These are phyloP conservation scores for Mikania micrantha DNA, from an alignment of 129 eudicot species.

Conservation along the genomic window DNA sequence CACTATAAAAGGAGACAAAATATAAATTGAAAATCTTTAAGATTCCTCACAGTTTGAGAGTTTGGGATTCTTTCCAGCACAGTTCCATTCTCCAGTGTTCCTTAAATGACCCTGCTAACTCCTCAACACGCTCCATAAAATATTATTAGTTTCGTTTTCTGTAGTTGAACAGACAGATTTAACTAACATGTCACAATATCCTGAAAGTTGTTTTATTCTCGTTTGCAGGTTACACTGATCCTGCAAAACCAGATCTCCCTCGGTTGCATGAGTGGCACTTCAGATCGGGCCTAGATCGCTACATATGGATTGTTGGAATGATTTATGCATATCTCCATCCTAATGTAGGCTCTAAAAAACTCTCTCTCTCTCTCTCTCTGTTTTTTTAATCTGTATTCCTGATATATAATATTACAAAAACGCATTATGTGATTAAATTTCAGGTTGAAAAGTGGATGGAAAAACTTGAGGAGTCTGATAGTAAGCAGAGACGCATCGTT, in stretches of 20 bases:
- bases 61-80: not conserved
- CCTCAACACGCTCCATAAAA: not conserved
- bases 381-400: not conserved
- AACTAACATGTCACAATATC: not conserved
- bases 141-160: not conserved
- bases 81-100: not conserved
- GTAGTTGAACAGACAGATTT: not conserved
- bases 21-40: not conserved
- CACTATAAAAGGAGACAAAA: not conserved
- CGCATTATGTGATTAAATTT: constrained; percentile 12
- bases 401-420: not conserved
- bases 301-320: constrained; percentile 96
- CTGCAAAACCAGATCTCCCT: constrained; percentile 90
- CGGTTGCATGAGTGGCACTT: constrained; percentile 93
- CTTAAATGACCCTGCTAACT: not conserved
- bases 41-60: not conserved
- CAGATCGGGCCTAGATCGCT: constrained; percentile 94
- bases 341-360: constrained; percentile 42
- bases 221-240: constrained; percentile 77
- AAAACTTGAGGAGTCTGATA: constrained; percentile 80
- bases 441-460: constrained; percentile 98
- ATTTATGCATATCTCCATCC: constrained; percentile 89
- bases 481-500: constrained; percentile 55
- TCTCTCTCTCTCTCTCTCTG: too few relatives aligned
- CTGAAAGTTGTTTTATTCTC: constrained; percentile 12